Percentiles rank a stretch among this genome's conserved stretches.
Conservation (phyloP, 2,329 filamentous ascomycete genomes). For the Paraphoma sp. region DNA sequence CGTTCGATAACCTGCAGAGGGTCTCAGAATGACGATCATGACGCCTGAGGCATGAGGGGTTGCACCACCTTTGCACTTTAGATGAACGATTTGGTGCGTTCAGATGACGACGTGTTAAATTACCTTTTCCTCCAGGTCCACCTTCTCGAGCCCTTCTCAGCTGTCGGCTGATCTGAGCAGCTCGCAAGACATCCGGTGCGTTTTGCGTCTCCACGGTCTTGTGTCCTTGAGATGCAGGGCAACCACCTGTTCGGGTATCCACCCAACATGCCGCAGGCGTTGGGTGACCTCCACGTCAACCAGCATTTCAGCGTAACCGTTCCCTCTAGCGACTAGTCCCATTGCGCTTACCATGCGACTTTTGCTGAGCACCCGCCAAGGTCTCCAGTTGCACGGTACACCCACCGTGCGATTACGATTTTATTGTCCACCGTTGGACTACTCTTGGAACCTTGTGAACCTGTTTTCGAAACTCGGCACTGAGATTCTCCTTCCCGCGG, state of each 20-base stretch:
- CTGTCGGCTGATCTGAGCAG: background rate
- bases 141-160: background rate
- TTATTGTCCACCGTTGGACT: background rate
- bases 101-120: slow-evolving; percentile 1
- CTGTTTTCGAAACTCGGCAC: background rate
- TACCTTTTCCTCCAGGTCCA: background rate
- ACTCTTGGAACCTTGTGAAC: background rate
- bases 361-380: slow-evolving; percentile 1
- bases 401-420: background rate
- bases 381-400: background rate
- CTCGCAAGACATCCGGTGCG: background rate
- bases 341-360: slow-evolving; percentile 6
- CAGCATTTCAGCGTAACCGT: background rate
- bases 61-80: slow-evolving; percentile 10
- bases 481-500: background rate
- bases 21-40: slow-evolving; percentile 34
- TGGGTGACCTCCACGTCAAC: slow-evolving; percentile 5
- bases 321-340: background rate
- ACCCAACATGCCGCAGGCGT: slow-evolving; percentile 3
- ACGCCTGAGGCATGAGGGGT: slow-evolving; percentile 33
- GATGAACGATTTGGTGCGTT: slow-evolving; percentile 1
- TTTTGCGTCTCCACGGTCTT: background rate
- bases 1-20: slow-evolving; percentile 20
- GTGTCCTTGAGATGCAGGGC: slow-evolving; percentile 2
- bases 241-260: background rate